Conservation (phyloP, 345 rosid species). For the Syzygium grande region DNA sequence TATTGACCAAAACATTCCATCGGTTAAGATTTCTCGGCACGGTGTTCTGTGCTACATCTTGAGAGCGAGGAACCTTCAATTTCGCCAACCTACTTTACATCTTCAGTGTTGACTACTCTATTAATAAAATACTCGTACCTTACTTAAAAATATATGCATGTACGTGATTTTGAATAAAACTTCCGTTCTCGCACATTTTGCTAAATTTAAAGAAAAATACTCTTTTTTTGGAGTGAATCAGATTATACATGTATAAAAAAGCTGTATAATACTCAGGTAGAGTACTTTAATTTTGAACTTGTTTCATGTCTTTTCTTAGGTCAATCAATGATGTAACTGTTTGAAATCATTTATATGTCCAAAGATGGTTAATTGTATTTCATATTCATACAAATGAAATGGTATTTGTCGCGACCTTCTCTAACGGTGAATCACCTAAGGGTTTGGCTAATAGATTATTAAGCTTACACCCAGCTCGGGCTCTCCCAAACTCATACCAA, state of each 20-base stretch:
- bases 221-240: not conserved
- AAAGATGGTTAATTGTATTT: not conserved
- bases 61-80: not conserved
- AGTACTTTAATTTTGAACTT: too few relatives aligned
- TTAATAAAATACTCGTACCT: not conserved
- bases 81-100: not conserved
- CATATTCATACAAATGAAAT: not conserved
- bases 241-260: too few relatives aligned
- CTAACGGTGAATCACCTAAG: too few relatives aligned
- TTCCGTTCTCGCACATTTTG: not conserved
- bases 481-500: too few relatives aligned
- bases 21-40: not conserved
- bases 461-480: too few relatives aligned
- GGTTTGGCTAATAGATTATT: too few relatives aligned
- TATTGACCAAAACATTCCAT: not conserved
- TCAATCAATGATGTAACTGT: not conserved
- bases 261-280: not conserved
- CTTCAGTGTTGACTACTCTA: not conserved
- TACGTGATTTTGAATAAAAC: not conserved
- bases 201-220: not conserved
- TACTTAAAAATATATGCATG: not conserved
- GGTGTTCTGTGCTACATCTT: not conserved
- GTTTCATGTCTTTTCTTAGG: not conserved
- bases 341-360: too few relatives aligned
- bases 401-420: too few relatives aligned